Evolutionary conservation across 768 basidiomycete genomes (phyloP), one percentile per base, ranked within the genome.

Genomic region (Coprinopsis cinerea): DNA sequence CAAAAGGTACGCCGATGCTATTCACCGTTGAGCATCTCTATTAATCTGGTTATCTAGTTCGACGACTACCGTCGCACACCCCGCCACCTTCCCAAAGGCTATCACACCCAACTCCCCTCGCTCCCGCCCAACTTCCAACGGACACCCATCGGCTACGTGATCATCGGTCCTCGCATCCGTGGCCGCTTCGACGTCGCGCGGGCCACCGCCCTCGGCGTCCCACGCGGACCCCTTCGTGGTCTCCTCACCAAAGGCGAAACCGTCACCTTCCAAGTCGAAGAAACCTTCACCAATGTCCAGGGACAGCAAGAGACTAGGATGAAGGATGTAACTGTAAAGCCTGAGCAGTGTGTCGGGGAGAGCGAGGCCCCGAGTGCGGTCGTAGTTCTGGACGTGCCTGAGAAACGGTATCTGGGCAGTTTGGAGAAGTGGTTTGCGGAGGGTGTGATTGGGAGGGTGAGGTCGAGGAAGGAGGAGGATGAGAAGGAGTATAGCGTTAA

Each of bases 351-450:
- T 30, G 62, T 86, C 6, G 79, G 72, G 2, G 73, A 79, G 46
- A 65, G 73, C 18, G 76, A 82, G 48, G 59, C 65, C 10, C 77
- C 79, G 24, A 68, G 69, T 49, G 82, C 74, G 2, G 61, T 84
- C 20, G 61, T 92, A 4, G 67, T 92, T 34, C 64, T 94, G 37
- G 88, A 93, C 56, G 77, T 87, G 11, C 87, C 92, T 0, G 75
- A 78, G 0, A 66, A 72, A 0, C 70, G 62, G 25, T 79, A 86
- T 61, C 79, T 85, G 63, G 74, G 13, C 66, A 76, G 2, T 82
- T 82, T 57, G 64, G 62, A n/a, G n/a, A 17, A 60, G 63, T 17
- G 75, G 72, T n/a, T n/a, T n/a, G n/a, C n/a, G n/a, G n/a, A n/a
- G 0, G 68, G 65, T 1, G 76, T 76, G 56, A 83, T 79, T 57